These are phyloP conservation scores for Claviceps fusiformis DNA, from an alignment of 2,329 filamentous ascomycete genomes.

Conservation along the genomic window DNA sequence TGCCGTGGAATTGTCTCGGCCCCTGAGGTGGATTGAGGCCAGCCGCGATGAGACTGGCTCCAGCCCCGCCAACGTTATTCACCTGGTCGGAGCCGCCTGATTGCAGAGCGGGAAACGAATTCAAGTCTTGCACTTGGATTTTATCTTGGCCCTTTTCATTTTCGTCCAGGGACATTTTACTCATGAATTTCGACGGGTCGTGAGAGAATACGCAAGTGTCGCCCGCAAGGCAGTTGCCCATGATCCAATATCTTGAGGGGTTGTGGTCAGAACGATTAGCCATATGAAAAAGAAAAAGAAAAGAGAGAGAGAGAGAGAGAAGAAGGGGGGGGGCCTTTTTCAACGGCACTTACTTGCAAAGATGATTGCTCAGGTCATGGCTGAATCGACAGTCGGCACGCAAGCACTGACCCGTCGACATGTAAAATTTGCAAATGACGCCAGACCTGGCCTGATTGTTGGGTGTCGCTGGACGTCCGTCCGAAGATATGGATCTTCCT, in stretches of 20 bases:
- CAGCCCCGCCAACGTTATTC: conserved; percentile 33
- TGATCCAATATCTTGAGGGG: conserved; percentile 69
- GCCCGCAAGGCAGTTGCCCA: conserved; percentile 87
- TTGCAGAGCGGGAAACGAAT: conserved; percentile 68
- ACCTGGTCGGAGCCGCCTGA: conserved; percentile 46
- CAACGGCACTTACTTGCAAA: conserved; percentile 74
- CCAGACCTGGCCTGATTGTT: conserved; percentile 65
- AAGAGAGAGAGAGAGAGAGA: background rate
- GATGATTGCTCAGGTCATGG: conserved; percentile 85
- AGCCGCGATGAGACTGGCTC: conserved; percentile 36
- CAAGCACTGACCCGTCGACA: conserved; percentile 89
- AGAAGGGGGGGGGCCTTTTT: background rate
- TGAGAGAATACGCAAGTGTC: conserved; percentile 95
- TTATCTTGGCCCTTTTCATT: conserved; percentile 47
- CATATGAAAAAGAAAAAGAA: background rate
- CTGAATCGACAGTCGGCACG: conserved; percentile 94
- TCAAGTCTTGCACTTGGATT: conserved; percentile 72
- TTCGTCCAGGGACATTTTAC: conserved; percentile 63
- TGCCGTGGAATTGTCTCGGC: conserved; percentile 47
- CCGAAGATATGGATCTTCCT: conserved; percentile 76
- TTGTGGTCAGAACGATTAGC: background rate
- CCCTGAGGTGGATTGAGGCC: conserved; percentile 55
- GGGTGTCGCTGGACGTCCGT: conserved; percentile 64
- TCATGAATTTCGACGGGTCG: conserved; percentile 77
- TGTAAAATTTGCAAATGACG: conserved; percentile 92